Base-by-base conservation (phyloP, 164 flowering plant species). In the Akebia trifoliata region DNA sequence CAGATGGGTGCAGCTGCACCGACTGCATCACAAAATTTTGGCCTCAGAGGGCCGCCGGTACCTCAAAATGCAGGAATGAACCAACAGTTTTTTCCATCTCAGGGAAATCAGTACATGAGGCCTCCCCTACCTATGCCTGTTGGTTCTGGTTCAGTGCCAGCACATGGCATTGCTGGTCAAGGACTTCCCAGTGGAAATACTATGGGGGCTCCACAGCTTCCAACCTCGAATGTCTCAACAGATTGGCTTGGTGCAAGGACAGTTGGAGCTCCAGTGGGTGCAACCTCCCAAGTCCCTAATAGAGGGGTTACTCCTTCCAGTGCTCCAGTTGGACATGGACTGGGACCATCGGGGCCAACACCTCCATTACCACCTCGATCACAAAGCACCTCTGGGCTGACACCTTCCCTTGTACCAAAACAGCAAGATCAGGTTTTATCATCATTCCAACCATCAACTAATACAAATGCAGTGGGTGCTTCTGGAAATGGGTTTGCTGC, bases 401-500 rank as follows among this genome's bases (percentile, higher is more conserved):
- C 70, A 40, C 71, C 76, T 15, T 64, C 78, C 14, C 55, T 59
- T 56, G 32, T 75, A 40, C n/a, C 72, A 45, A 77, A 59, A 45
- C 70, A 78, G 26, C 76, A 54, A 65, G 48, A 74, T 60, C 25
- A 50, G 37, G 62, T 55, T 35, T 38, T 76, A 40, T 24, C 73
- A 32, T 45, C 79, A 45, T 55, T 72, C 49, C 81, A 70, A 56
- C 59, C 72, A 9, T 54, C 62, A 38, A 48, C 59, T 61, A 78
- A 81, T 67, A 66, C 85, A 18, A 84, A 73, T 68, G n/a, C n/a
- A n/a, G 29, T 50, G 34, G 60, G 59, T 37, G 72, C 49, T 56
- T 70, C 90, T 66, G 96, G 88, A 61, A 86, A 86, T 78, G 95
- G 92, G 6, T 68, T 72, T 70, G 67, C 79, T 50, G 68, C 84